phyloP scores from a whole-genome alignment of 176 grass and related monocot species.

The Cymbopogon citratus region DNA sequence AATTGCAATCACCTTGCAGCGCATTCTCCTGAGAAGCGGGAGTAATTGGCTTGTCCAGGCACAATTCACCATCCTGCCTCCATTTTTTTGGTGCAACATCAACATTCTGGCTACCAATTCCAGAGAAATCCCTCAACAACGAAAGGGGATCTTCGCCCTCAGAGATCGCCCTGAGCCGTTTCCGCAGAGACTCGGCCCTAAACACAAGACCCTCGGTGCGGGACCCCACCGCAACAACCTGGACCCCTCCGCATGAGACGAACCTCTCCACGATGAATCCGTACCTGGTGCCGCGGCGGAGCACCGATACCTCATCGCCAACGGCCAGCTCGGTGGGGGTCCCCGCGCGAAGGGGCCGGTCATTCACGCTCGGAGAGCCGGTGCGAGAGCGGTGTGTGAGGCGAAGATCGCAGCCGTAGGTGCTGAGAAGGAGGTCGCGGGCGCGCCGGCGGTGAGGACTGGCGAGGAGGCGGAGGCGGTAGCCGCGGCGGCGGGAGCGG shows the following conservation, averaged over 20 bases:
- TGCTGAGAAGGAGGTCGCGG: constrained; percentile 45
- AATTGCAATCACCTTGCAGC: not conserved
- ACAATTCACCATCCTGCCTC: not conserved
- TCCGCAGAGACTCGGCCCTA: constrained; percentile 52
- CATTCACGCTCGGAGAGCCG: constrained; percentile 47
- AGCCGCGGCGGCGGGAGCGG: constrained; percentile 19
- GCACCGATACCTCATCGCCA: constrained; percentile 48
- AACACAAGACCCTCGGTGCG: constrained; percentile 27
- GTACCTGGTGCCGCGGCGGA: constrained; percentile 24
- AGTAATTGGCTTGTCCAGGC: not conserved
- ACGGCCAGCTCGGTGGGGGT: constrained; percentile 34
- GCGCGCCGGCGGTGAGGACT: constrained; percentile 1
- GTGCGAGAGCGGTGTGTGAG: constrained; percentile 24
- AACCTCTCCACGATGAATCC: constrained; percentile 63
- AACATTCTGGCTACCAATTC: not conserved
- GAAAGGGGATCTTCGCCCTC: constrained; percentile 62
- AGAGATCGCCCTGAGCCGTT: constrained; percentile 49
- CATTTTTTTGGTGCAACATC: not conserved
- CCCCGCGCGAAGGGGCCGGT: constrained; percentile 22
- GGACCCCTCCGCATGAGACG: constrained; percentile 25
- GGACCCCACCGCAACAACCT: not conserved
- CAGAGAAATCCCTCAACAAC: constrained; percentile 42
- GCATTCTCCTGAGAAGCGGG: not conserved
- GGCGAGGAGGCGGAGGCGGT: constrained; percentile 30
- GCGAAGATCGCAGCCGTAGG: constrained; percentile 37